Percentiles rank a stretch among this genome's conserved stretches.
Conservation (phyloP, 352 stramenopile genomes). For the Globisporangium spinosum region DNA sequence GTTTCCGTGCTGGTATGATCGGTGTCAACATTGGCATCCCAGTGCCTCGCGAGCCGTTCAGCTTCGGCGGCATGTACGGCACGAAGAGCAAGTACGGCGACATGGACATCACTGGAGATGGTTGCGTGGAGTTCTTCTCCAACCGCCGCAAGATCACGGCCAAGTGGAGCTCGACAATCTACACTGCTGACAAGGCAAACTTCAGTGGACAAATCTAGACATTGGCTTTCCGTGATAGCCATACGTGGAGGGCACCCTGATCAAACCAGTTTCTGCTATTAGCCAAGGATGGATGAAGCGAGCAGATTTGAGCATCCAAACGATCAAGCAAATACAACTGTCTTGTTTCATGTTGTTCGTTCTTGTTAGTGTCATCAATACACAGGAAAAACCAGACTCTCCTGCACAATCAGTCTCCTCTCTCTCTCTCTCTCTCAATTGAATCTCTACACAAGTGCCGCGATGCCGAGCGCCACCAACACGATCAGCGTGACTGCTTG, state of each 20-base stretch:
- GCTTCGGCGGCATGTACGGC: conserved; percentile 96
- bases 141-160: conserved; percentile 96
- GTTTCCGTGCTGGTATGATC: conserved; percentile 93
- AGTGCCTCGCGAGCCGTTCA: conserved; percentile 94
- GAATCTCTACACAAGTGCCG: conserved; percentile 9
- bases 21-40: conserved; percentile 97
- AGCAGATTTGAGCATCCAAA: background rate
- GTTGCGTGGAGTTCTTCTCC: conserved; percentile 97
- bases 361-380: background rate
- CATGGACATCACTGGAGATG: conserved; percentile 98
- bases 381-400: conserved; percentile 5
- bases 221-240: background rate
- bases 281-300: background rate
- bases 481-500: conserved; percentile 13
- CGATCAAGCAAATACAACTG: background rate
- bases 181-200: conserved; percentile 55
- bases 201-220: conserved; percentile 66
- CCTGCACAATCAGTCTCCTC: background rate
- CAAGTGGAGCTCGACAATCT: conserved; percentile 85
- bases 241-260: background rate
- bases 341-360: conserved; percentile 7
- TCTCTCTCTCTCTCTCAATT: background rate
- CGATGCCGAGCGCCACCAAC: conserved; percentile 4
- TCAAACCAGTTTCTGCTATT: background rate
- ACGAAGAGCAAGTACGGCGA: conserved; percentile 97